A percentile compares a stretch with the other conserved stretches of the same genome.
phyloP scores from a whole-genome alignment of 495 filamentous ascomycete genomes.

The Diplogelasinospora grovesii region DNA sequence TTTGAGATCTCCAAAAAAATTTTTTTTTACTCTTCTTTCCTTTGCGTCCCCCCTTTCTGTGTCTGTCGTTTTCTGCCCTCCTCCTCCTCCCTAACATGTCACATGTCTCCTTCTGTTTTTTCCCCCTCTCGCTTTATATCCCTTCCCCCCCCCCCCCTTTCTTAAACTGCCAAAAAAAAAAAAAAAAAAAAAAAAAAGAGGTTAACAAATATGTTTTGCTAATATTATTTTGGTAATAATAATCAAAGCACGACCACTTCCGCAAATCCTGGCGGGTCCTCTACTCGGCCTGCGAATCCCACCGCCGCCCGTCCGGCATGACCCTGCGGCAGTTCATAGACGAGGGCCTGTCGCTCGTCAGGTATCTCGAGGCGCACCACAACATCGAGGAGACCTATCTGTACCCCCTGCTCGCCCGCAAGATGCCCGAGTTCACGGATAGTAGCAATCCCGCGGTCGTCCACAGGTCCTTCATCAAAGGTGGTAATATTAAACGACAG shows the following conservation, averaged over 20 bases:
- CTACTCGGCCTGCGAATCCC: conserved; percentile 49
- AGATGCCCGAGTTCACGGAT: conserved; percentile 71
- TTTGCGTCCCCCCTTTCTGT: too few species aligned
- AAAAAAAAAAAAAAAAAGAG: neutral
- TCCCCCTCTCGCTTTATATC: conserved; percentile 8
- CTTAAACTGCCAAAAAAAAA: neutral
- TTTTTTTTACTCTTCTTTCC: too few species aligned
- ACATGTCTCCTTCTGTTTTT: too few species aligned
- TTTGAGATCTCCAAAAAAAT: conserved; percentile 4
- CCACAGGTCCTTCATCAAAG: neutral
- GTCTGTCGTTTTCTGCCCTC: neutral
- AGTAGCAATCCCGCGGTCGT: neutral
- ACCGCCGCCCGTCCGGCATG: conserved; percentile 49
- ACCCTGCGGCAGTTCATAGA: conserved; percentile 54
- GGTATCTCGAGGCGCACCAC: conserved; percentile 71
- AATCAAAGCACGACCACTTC: conserved; percentile 65
- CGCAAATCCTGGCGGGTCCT: conserved; percentile 64
- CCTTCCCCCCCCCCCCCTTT: conserved; percentile 1
- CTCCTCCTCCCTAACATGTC: neutral
- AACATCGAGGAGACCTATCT: conserved; percentile 77
- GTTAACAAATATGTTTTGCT: neutral
- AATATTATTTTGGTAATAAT: too few species aligned
- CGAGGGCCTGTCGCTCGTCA: conserved; percentile 57
- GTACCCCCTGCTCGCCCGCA: conserved; percentile 67
- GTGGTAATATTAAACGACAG: conserved; percentile 5